Percentiles rank a stretch among this genome's conserved stretches.
Evolutionary conservation across 352 stramenopile genomes (phyloP).

Genomic region (Pythium scleroteichum): DNA sequence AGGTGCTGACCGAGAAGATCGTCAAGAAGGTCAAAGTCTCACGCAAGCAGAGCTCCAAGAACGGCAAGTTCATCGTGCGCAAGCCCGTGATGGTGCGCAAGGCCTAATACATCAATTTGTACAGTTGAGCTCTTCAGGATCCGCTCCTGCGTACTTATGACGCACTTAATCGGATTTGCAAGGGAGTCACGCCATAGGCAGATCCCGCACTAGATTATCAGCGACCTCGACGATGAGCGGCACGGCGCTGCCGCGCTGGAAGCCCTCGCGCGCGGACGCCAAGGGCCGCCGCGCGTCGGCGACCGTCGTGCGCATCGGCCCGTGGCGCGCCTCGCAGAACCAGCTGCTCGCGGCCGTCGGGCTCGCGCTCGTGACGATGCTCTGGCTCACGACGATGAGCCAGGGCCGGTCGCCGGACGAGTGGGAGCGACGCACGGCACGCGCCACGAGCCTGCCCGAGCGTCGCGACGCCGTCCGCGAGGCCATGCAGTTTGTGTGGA

Average conservation of each 20-base stretch:
- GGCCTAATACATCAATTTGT: slow-evolving; percentile 15
- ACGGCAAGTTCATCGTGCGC: slow-evolving; percentile 51
- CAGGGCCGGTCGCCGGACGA: no score
- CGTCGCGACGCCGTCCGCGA: slow-evolving; percentile 49
- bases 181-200: no score
- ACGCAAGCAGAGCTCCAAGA: slow-evolving; percentile 39
- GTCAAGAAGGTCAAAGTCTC: slow-evolving; percentile 26
- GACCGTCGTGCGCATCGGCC: slow-evolving; percentile 6
- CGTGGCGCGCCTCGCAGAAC: slow-evolving; percentile 22
- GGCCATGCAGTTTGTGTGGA: slow-evolving; percentile 84
- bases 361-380: slow-evolving; percentile 5
- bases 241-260: slow-evolving; percentile 16
- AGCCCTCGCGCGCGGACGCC: slow-evolving; percentile 11
- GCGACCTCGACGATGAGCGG: neutral
- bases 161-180: no score
- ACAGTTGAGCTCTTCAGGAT: no score
- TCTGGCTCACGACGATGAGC: slow-evolving; percentile 17
- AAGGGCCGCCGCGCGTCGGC: slow-evolving; percentile 1
- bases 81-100: slow-evolving; percentile 45
- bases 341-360: slow-evolving; percentile 19
- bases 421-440: neutral
- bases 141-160: no score
- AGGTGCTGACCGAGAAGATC: slow-evolving; percentile 32
- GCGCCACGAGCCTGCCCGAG: slow-evolving; percentile 30
- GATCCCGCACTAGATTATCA: no score